Base-by-base conservation (phyloP, 345 rosid genomes). In the Moringa oleifera region DNA sequence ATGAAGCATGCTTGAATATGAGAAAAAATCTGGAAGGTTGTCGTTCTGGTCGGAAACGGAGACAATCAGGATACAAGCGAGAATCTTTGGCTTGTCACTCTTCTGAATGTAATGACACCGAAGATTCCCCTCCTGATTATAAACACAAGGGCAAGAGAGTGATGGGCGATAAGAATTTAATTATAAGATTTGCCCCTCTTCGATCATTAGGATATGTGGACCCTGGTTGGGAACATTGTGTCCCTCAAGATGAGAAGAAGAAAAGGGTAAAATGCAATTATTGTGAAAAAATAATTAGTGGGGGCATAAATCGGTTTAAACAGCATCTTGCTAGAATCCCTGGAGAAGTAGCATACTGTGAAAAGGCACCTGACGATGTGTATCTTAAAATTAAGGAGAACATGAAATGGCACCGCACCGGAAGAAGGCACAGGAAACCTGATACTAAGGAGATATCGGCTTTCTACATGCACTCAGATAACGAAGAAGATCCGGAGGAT, bases 201-300 rank as follows among this genome's bases (percentile, higher is more conserved):
- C 83, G 89, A 23, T 83, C 95, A 66, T 76, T 87, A 51, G 91
- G 91, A 19, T 85, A 83, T 59, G 79, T 85, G 68, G 96, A 85
- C 66, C 96, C 91, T 23, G 96, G 96, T 49, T 88, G 95, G 91
- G 91, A 85, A 58, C 89, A 88, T 66, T 84, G 90, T 69, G 79
- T 82, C 73, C 83, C 91, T 51, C 90, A 88, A 62, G 96, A 85
- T 61, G 91, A 83, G 55, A 88, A 76, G 82, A 83, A 88, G 68
- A 88, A 85, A 79, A 80, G 74, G 64, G 95, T 85, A 45, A 85
- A 81, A 71, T 85, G 95, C 76, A 85, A 83, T 59, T 88, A 88
- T 21, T 83, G 88, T 76, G 82, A 82, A 46, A 86, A 83, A 81
- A 65, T 76, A 55, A 83, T 85, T 65, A 85, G 86, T 70, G 96